Evolutionary conservation across 148 eudicot genomes (phyloP), one percentile per base, ranked within the genome.

Genomic region (Cornus florida): DNA sequence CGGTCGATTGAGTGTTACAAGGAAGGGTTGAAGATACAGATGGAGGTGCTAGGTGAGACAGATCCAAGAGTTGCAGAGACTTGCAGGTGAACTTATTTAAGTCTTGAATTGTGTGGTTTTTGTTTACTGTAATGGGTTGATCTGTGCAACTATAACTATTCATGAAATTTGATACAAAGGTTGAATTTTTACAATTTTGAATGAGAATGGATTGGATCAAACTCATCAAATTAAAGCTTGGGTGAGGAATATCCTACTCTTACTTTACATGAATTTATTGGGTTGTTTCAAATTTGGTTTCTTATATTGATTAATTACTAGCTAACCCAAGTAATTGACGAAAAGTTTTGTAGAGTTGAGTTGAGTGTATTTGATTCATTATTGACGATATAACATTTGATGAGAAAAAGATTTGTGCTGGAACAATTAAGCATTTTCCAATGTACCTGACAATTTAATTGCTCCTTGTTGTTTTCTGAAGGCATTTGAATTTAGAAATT

Each of bases 61-160:
- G 99, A 96, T 90, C 98, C 99, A 2, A 83, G 99, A 73, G 99
- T 96, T 76, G 99, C 98, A 0, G 99, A 96, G 82, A 96, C 95
- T 80, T 96, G 99, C 89, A 87, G 99, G 99, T 95, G 39, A 50
- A 53, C 62, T 41, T 74, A 11, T 28, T 28, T 28, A 28, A 28
- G 28, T 28, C 28, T 67, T 67, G 28, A 23, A 19, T 48, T 46
- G 7, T 24, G 12, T 32, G 71, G 6, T 28, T 23, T 69, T 14
- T 53, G 9, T 32, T 5, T 9, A 16, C 14, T 38, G 17, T 20
- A 35, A 17, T 14, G 23, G 46, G 48, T 24, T 72, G 35, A 35
- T 43, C 39, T 35, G 32, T 39, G 10, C 3, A 41, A 41, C 19
- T 41, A 0, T 2, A 41, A 41, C 19, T 41, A 0, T 28, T 66